phyloP scores from a whole-genome alignment of 169 alveolate species.

The Plasmodium reichenowi region DNA sequence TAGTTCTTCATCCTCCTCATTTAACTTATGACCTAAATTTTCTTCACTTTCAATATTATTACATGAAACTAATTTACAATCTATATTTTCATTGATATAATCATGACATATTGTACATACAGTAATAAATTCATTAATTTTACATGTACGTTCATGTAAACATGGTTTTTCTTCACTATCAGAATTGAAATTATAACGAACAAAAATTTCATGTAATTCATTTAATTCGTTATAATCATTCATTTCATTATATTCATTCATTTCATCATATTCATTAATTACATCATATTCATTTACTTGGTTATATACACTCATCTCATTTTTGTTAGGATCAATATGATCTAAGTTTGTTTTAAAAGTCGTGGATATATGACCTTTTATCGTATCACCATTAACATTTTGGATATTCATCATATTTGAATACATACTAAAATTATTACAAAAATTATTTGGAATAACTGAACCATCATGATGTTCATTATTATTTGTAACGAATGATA shows the following conservation, averaged over 20 bases:
- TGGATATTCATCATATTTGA: conserved; percentile 23
- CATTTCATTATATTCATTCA: no score
- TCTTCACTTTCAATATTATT: conserved; percentile 15
- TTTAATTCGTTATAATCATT: no score
- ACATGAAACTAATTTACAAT: conserved; percentile 39
- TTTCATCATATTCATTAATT: no score
- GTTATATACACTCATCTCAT: conserved; percentile 5
- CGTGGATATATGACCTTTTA: conserved; percentile 4
- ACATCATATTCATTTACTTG: no score
- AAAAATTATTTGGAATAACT: conserved; percentile 10
- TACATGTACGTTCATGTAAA: conserved; percentile 44
- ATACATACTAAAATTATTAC: conserved; percentile 38
- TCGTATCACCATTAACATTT: conserved; percentile 14
- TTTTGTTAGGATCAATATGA: conserved; percentile 42
- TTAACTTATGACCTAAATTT: conserved; percentile 16
- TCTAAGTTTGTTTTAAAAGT: conserved; percentile 38
- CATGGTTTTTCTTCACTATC: conserved; percentile 71
- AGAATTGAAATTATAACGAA: conserved; percentile 49
- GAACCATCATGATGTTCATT: conserved; percentile 13
- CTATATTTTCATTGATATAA: conserved; percentile 49
- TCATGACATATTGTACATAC: conserved; percentile 65
- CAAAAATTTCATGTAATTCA: conserved; percentile 18
- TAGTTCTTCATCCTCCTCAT: conserved; percentile 24
- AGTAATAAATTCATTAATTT: conserved; percentile 69
- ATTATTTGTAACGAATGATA: conserved; percentile 5